Conservation (phyloP, 2,329 filamentous ascomycete genomes). For the Apiospora sp. region DNA sequence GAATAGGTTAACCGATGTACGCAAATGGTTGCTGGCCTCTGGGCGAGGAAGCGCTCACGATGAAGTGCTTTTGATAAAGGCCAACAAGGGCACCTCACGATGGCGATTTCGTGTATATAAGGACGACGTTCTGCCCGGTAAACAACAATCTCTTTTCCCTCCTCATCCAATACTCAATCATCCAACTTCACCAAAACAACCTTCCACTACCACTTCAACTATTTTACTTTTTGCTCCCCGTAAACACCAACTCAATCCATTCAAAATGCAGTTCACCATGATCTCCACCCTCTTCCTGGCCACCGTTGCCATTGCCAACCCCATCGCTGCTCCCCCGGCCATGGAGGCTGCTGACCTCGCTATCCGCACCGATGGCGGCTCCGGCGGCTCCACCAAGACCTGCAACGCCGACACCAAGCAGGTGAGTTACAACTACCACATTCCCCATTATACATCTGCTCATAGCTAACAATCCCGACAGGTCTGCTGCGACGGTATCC, state of each 20-base stretch:
- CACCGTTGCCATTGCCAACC: conserved; percentile 6
- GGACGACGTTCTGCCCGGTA: conserved; percentile 5
- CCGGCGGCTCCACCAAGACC: background rate
- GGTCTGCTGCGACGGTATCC: background rate
- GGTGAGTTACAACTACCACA: background rate
- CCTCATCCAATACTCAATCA: conserved; percentile 2
- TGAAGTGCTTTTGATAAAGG: background rate
- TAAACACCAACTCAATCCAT: background rate
- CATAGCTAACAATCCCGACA: background rate
- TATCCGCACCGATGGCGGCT: background rate
- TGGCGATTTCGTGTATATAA: conserved; percentile 1
- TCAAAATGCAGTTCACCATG: conserved; percentile 20
- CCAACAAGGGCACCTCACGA: background rate
- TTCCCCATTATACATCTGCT: background rate
- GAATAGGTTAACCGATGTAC: background rate
- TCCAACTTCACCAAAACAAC: background rate
- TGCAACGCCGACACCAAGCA: conserved; percentile 9
- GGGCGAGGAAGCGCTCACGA: background rate
- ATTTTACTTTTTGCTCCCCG: background rate
- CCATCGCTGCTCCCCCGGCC: conserved; percentile 6
- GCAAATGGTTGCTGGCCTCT: too few relatives aligned
- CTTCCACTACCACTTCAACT: background rate
- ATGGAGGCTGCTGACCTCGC: conserved; percentile 8
- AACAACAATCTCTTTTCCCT: background rate
- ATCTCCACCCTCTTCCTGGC: conserved; percentile 21